Base-by-base conservation (phyloP, 2,329 filamentous ascomycete genomes). In the Claviceps spartinae region DNA sequence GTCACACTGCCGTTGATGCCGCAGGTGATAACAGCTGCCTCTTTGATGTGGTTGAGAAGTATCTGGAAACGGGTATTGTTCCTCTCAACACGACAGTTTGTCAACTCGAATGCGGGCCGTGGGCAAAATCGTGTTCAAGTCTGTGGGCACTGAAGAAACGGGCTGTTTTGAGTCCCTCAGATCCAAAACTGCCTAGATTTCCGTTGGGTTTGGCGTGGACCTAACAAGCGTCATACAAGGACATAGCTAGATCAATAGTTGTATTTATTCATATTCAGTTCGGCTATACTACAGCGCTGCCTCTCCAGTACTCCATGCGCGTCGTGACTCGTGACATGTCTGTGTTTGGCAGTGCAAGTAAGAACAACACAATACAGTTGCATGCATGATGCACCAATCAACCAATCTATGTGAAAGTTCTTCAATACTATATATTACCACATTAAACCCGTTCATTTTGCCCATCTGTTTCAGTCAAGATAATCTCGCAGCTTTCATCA, bases 21-120 rank as follows among this genome's bases (percentile, higher is more conserved):
- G 48, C 53, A 0, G 52, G 47, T 1, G 48, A 52, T 8, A 64
- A 59, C 41, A 42, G 51, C 20, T 58, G 65, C 49, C 60, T 56
- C 16, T 49, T 48, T n/a, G 42, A 47, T 1, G 45, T 56, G 2
- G 54, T 65, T 5, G 55, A 55, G n/a, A 52, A 58, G 3, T 67
- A 66, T 36, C 56, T 67, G 4, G 64, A 64, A 18, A 58, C 58
- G 9, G 65, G 65, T 13, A 41, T 43, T 16, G 59, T 67, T 2
- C 65, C 65, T n/a, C 2, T 52, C 4, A 50, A 51, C 2, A 57
- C 57, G 6, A 26, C 48, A 1, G 8, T 49, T 2, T 61, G 58
- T 24, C 7, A 40, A 1, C 38, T 42, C 22, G 45, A 56, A 1
- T 61, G 59, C 26, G 53, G 54, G 3, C 54, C 58, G 7, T 61